These are phyloP conservation scores for Neoboletus brunneissimus DNA, from an alignment of 768 basidiomycete species.

Conservation along the genomic window DNA sequence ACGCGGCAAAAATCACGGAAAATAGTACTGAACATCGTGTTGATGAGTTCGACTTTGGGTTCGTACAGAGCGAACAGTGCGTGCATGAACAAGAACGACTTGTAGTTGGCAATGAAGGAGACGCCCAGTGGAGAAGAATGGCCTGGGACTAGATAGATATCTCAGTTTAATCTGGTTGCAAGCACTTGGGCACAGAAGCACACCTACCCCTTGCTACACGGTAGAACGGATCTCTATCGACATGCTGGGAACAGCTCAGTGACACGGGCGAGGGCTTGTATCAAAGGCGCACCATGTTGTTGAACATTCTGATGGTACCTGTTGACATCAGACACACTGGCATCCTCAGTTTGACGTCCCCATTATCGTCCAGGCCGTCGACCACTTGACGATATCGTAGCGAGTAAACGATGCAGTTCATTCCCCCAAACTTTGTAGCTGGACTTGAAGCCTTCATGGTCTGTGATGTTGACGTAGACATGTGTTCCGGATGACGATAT, in stretches of 20 bases:
- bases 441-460: slow-evolving; percentile 14
- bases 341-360: slow-evolving; percentile 11
- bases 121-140: slow-evolving; percentile 16
- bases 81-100: slow-evolving; percentile 23
- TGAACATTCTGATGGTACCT: slow-evolving; percentile 21
- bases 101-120: slow-evolving; percentile 21
- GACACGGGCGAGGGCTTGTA: neutral
- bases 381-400: slow-evolving; percentile 16
- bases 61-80: slow-evolving; percentile 22
- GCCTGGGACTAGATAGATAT: slow-evolving; percentile 5
- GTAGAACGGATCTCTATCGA: slow-evolving; percentile 13
- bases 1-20: slow-evolving; percentile 21
- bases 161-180: neutral
- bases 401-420: slow-evolving; percentile 22
- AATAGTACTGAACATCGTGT: slow-evolving; percentile 20
- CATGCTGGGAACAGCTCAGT: slow-evolving; percentile 8
- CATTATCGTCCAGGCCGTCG: slow-evolving; percentile 5
- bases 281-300: slow-evolving; percentile 12
- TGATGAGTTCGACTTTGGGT: slow-evolving; percentile 20
- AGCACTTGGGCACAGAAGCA: too few relatives aligned
- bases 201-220: slow-evolving; percentile 5
- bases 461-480: slow-evolving; percentile 15
- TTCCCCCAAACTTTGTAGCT: slow-evolving; percentile 8
- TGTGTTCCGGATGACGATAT: slow-evolving; percentile 21
- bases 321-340: slow-evolving; percentile 23